These are phyloP conservation scores for Ophiostoma australiae DNA, from an alignment of 2,329 filamentous ascomycete genomes.

Conservation along the genomic window DNA sequence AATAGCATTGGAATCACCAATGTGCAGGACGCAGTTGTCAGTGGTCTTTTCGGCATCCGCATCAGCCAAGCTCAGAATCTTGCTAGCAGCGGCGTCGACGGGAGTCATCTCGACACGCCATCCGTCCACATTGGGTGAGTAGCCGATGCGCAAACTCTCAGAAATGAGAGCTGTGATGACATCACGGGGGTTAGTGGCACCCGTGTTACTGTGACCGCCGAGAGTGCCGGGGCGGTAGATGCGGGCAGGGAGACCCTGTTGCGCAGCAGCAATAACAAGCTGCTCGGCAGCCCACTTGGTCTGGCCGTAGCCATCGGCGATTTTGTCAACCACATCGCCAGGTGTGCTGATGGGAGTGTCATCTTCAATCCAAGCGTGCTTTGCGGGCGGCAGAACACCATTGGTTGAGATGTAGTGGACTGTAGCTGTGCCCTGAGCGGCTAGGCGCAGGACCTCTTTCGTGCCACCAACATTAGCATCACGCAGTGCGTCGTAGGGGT, in stretches of 20 bases:
- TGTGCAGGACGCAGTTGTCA: constrained; percentile 56
- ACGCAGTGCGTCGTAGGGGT: constrained; percentile 71
- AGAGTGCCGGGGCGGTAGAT: constrained; percentile 73
- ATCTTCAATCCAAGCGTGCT: constrained; percentile 66
- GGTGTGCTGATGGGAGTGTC: constrained; percentile 58
- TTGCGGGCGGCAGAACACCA: constrained; percentile 67
- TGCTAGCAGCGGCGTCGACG: constrained; percentile 72
- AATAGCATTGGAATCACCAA: constrained; percentile 68
- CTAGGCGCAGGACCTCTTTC: constrained; percentile 66
- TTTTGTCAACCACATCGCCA: constrained; percentile 58
- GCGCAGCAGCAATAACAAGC: constrained; percentile 62
- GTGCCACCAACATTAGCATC: constrained; percentile 76
- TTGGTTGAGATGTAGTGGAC: constrained; percentile 78
- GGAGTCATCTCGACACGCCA: constrained; percentile 83
- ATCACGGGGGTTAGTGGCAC: constrained; percentile 74
- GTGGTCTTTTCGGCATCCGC: constrained; percentile 48
- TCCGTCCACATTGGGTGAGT: constrained; percentile 63
- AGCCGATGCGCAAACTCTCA: constrained; percentile 69
- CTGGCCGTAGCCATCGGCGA: constrained; percentile 70
- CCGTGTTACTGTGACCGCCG: constrained; percentile 68
- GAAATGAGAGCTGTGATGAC: constrained; percentile 70
- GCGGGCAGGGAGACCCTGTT: constrained; percentile 63
- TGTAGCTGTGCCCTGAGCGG: constrained; percentile 60
- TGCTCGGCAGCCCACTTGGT: constrained; percentile 79
- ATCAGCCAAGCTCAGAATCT: constrained; percentile 61